phyloP scores from a whole-genome alignment of 1,139 yeast species.

The Kodamaea ohmeri region DNA sequence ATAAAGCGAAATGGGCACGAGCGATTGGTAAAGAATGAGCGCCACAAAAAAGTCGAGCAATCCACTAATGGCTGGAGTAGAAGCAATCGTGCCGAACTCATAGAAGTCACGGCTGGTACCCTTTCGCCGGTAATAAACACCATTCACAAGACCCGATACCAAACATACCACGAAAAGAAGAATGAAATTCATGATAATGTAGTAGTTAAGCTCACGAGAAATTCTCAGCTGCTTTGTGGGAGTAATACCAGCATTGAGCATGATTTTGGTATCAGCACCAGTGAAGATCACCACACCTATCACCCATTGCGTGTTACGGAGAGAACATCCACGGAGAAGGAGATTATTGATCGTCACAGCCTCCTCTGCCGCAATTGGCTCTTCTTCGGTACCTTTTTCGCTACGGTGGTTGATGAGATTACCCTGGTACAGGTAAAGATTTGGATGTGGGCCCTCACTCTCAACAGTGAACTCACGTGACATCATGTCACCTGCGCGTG shows the following conservation, averaged over 20 bases:
- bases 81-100: slow-evolving; percentile 53
- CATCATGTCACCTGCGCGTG: slow-evolving; percentile 45
- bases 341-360: slow-evolving; percentile 48
- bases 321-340: slow-evolving; percentile 49
- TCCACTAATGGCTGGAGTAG: slow-evolving; percentile 51
- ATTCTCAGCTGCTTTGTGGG: slow-evolving; percentile 57
- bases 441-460: slow-evolving; percentile 56
- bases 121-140: slow-evolving; percentile 40
- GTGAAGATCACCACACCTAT: slow-evolving; percentile 52
- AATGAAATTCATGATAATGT: slow-evolving; percentile 47
- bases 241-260: slow-evolving; percentile 56
- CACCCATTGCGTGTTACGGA: slow-evolving; percentile 57
- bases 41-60: slow-evolving; percentile 51
- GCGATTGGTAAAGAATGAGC: slow-evolving; percentile 53
- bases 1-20: slow-evolving; percentile 60
- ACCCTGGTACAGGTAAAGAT: slow-evolving; percentile 54
- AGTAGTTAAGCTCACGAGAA: slow-evolving; percentile 49
- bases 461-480: slow-evolving; percentile 42
- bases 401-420: slow-evolving; percentile 31
- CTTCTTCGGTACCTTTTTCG: slow-evolving; percentile 17
- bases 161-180: slow-evolving; percentile 50
- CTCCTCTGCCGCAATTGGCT: slow-evolving; percentile 26
- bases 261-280: slow-evolving; percentile 55
- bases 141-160: slow-evolving; percentile 52
- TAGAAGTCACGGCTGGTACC: slow-evolving; percentile 40